Evolutionary conservation across 768 basidiomycete species (phyloP).

Genomic region (Leccinum sublutescens): DNA sequence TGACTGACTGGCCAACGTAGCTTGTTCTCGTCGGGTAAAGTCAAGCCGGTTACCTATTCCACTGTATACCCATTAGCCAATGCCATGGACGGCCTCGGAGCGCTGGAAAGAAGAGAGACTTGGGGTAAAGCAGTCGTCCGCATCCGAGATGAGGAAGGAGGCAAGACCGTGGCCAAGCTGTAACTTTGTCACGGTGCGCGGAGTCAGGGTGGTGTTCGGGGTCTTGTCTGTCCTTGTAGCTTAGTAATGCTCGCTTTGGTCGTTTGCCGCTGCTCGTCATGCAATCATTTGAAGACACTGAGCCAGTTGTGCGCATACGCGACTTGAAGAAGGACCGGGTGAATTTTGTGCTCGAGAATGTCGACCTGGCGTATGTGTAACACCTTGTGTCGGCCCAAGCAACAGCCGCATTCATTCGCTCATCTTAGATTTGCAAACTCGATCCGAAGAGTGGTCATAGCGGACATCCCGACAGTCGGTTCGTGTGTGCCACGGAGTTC

Average conservation of each 20-base stretch:
- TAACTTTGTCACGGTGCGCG: conserved; percentile 12
- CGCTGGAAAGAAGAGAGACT: conserved; percentile 79
- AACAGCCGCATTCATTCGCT: conserved; percentile 13
- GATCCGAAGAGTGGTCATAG: conserved; percentile 89
- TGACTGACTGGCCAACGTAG: conserved; percentile 35
- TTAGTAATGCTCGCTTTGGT: neutral
- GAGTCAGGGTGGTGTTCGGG: conserved; percentile 18
- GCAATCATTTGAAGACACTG: conserved; percentile 40
- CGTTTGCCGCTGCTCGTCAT: conserved; percentile 19
- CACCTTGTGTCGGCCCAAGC: neutral
- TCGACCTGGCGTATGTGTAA: conserved; percentile 82
- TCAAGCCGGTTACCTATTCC: conserved; percentile 69
- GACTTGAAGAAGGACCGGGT: conserved; percentile 83
- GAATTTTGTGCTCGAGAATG: conserved; percentile 92
- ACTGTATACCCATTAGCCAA: conserved; percentile 67
- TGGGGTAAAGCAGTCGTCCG: conserved; percentile 88
- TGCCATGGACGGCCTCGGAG: conserved; percentile 65
- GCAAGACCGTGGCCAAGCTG: conserved; percentile 39
- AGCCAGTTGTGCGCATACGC: conserved; percentile 78
- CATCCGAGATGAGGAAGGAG: conserved; percentile 52
- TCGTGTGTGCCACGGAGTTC: conserved; percentile 30
- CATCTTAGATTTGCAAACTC: conserved; percentile 85
- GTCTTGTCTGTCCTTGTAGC: conserved; percentile 8
- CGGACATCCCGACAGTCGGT: conserved; percentile 96
- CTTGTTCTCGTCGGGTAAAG: conserved; percentile 62